Percentiles rank a stretch among this genome's conserved stretches.
These are phyloP conservation scores for Gigaspora rosea DNA, from an alignment of 192 early-diverging fungal genomes.

Conservation along the genomic window DNA sequence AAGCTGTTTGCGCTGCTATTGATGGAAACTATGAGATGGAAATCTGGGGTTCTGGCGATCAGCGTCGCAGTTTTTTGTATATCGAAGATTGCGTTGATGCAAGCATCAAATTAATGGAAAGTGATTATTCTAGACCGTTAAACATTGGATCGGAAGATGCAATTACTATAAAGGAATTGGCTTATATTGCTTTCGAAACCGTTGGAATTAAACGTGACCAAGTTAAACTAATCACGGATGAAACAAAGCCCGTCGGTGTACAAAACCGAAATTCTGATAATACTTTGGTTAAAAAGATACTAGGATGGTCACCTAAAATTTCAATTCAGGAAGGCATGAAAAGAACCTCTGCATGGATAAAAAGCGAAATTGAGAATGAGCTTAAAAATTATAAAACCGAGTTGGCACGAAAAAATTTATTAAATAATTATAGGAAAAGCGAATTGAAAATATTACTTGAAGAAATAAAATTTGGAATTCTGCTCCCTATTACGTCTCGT, in stretches of 20 bases:
- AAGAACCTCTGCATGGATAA: neutral
- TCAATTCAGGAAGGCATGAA: neutral
- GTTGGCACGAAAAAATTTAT: too few species aligned
- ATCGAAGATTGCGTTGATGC: constrained; percentile 13
- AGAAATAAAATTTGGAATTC: too few species aligned
- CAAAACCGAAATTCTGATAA: neutral
- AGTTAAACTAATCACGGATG: neutral
- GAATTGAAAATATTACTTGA: too few species aligned
- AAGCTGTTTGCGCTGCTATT: neutral
- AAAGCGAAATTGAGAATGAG: neutral
- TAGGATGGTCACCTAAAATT: neutral
- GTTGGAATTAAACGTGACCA: neutral
- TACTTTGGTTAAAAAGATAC: neutral
- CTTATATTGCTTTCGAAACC: neutral
- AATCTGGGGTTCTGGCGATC: constrained; percentile 3
- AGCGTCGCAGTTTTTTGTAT: neutral
- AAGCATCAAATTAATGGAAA: neutral
- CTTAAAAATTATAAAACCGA: neutral
- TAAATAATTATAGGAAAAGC: too few species aligned
- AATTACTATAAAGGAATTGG: neutral
- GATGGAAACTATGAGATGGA: neutral
- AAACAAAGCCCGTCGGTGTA: neutral
- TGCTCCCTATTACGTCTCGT: too few species aligned
- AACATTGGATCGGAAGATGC: constrained; percentile 8
- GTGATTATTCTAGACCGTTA: neutral